These are phyloP conservation scores for Corylus avellana DNA, from an alignment of 306 rosid genomes.

Conservation along the genomic window DNA sequence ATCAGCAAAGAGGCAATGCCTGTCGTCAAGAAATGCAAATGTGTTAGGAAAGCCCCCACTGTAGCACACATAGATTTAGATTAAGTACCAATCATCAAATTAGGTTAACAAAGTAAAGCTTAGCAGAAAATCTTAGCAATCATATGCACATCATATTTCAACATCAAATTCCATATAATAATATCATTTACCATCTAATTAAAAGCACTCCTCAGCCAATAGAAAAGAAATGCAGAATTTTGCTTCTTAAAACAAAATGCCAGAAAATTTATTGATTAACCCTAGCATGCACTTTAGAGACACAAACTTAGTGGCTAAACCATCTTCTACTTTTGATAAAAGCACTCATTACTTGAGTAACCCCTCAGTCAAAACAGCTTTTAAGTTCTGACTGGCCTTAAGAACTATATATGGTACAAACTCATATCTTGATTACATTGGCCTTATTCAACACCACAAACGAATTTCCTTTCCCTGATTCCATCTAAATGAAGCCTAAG, in stretches of 20 bases:
- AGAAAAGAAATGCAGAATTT: not conserved
- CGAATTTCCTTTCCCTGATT: too few relatives aligned
- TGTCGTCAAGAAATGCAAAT: constrained; percentile 34
- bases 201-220: not conserved
- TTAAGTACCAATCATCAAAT: not conserved
- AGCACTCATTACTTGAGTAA: not conserved
- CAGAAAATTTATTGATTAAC: not conserved
- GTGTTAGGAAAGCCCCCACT: constrained; percentile 23
- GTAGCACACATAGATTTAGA: not conserved
- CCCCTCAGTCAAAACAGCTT: too few relatives aligned
- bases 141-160: not conserved
- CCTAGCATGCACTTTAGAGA: not conserved
- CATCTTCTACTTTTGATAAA: not conserved
- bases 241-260: not conserved
- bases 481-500: not conserved
- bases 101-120: not conserved
- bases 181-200: not conserved
- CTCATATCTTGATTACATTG: too few relatives aligned
- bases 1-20: constrained; percentile 75
- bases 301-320: not conserved
- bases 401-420: too few relatives aligned
- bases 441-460: too few relatives aligned
- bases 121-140: not conserved
- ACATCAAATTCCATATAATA: not conserved
- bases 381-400: too few relatives aligned